These are phyloP conservation scores for Platanus orientalis DNA, from an alignment of 164 flowering plant species.

Conservation along the genomic window DNA sequence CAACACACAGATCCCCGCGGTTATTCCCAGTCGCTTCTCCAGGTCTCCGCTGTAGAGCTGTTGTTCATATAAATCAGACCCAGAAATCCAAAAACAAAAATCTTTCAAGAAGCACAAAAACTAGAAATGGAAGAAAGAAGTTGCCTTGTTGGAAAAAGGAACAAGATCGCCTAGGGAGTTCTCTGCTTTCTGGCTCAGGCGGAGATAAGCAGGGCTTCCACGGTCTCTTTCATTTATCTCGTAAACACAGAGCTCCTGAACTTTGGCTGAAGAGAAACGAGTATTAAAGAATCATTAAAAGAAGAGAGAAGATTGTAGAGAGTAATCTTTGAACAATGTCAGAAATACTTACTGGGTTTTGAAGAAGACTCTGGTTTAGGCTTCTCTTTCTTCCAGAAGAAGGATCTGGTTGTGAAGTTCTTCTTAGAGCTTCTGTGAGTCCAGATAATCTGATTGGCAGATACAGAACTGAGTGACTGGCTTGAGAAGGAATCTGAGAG, in stretches of 20 bases:
- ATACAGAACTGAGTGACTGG: constrained; percentile 12
- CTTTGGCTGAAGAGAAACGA: constrained; percentile 35
- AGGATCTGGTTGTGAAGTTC: constrained; percentile 21
- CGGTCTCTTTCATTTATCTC: constrained; percentile 73
- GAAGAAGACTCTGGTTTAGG: no score
- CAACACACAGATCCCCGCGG: constrained; percentile 58
- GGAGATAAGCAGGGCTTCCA: constrained; percentile 61
- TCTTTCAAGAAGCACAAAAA: neutral
- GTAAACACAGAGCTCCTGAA: constrained; percentile 56
- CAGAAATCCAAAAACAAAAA: neutral
- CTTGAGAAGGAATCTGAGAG: constrained; percentile 7
- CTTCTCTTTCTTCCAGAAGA: constrained; percentile 26
- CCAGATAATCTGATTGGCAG: constrained; percentile 9
- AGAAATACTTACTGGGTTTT: no score
- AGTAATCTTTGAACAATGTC: no score
- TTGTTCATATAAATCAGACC: neutral
- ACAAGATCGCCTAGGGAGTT: constrained; percentile 65
- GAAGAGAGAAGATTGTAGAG: no score
- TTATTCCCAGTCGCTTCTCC: constrained; percentile 54
- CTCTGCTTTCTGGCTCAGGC: constrained; percentile 42
- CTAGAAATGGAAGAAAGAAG: no score
- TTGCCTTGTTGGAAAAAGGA: no score
- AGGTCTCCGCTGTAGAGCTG: no score
- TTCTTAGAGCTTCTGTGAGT: constrained; percentile 13
- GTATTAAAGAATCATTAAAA: no score